Evolutionary conservation across 2,329 filamentous ascomycete species (phyloP), one percentile per base, ranked within the genome.

Genomic region (Arthrinium puccinioides): DNA sequence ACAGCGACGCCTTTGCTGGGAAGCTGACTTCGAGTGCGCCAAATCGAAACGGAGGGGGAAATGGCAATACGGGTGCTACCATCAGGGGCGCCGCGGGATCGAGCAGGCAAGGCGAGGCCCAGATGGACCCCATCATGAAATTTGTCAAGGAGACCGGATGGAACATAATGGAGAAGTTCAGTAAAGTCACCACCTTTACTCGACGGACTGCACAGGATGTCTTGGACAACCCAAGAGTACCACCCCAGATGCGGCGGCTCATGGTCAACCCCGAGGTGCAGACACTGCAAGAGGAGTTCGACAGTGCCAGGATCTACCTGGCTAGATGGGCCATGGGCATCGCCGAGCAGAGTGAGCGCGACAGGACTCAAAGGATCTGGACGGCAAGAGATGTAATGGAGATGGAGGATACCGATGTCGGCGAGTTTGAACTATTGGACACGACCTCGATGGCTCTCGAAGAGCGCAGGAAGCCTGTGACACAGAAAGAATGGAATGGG

Each of bases 321-420:
- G 92, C 92, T 16, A 75, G 92, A 45, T 98, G 92, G 92, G 92
- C 92, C 3, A 97, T 98, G 92, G 88, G 88, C 7, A 95, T 98
- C 46, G 89, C 92, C 0, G 94, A 98, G 59, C 92, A 98, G 64
- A 90, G 89, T 51, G 92, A 98, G 54, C 74, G 80, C 26, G 92
- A 98, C 51, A 72, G 83, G 18, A 85, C 80, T 36, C 84, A 89
- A 59, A 73, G 89, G 32, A 89, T 95, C 54, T 98, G 88, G 85
- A 96, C 89, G 0, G 90, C 87, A 1, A 82, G 81, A 46, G 92
- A 98, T 62, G 84, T 96, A 4, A 70, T 97, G 51, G 89, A 94
- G 52, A 84, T 94, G 57, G 94, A 98, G 57, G 84, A 96, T 47
- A 96, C 87, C 21, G 87, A 88, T 42, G 86, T 98, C 1, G 94